Conservation (phyloP, 257 asterid genomes). For the Petunia secreta region DNA sequence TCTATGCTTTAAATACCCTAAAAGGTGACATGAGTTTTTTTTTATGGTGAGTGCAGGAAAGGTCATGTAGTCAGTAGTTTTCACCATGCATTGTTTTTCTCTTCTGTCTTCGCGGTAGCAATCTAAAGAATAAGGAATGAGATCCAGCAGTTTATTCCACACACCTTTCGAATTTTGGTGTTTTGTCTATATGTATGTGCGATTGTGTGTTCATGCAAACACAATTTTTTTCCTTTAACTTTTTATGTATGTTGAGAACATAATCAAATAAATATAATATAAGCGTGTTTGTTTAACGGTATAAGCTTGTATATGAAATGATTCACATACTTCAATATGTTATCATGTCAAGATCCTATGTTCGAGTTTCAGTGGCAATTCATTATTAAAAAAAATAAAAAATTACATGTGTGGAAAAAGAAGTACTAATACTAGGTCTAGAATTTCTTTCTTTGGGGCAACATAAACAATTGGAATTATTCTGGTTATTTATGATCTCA, state of each 20-base stretch:
- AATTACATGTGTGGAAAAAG: too few species aligned
- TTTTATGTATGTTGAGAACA: too few species aligned
- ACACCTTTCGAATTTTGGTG: not conserved
- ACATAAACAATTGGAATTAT: not conserved
- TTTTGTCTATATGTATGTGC: not conserved
- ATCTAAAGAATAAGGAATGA: constrained; percentile 29
- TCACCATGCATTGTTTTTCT: not conserved
- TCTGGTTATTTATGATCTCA: not conserved
- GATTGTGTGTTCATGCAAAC: not conserved
- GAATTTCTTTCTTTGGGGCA: not conserved
- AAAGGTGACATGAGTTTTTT: constrained; percentile 7
- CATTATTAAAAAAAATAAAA: too few species aligned
- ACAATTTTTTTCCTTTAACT: not conserved
- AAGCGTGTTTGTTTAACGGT: too few species aligned
- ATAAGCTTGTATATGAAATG: too few species aligned
- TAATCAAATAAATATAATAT: too few species aligned
- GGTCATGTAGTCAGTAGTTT: not conserved
- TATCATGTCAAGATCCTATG: too few species aligned
- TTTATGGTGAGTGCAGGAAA: not conserved
- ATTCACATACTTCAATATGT: too few species aligned
- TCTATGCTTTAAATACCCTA: not conserved
- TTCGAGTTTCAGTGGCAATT: too few species aligned
- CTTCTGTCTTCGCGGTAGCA: constrained; percentile 26
- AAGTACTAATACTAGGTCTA: not conserved
- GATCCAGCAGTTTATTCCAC: constrained; percentile 28